A percentile compares a stretch with the other conserved stretches of the same genome.
Evolutionary conservation across 805 yeast species (phyloP).

Genomic region (Metschnikowia cerradonensis): DNA sequence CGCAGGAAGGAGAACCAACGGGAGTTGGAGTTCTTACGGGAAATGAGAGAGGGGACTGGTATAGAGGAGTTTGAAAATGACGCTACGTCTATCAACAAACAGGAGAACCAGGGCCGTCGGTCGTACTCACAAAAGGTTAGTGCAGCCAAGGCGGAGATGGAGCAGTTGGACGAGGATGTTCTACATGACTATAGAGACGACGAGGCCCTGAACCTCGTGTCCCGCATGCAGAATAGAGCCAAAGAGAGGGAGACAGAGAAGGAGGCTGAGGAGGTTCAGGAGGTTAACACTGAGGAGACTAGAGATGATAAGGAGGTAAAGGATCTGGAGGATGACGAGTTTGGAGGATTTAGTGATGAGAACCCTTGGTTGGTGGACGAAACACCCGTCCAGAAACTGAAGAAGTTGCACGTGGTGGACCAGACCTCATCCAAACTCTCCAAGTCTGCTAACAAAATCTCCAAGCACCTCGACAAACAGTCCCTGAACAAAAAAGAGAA

Average conservation of each 20-base stretch:
- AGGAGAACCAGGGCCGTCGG: slow-evolving; percentile 73
- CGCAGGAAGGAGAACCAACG: slow-evolving; percentile 56
- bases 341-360: slow-evolving; percentile 13
- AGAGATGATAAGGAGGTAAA: not conserved
- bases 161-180: slow-evolving; percentile 23
- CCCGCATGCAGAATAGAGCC: slow-evolving; percentile 20
- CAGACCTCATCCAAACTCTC: slow-evolving; percentile 35
- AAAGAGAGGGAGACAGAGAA: not conserved
- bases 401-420: slow-evolving; percentile 29
- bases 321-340: slow-evolving; percentile 6
- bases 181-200: slow-evolving; percentile 47
- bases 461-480: slow-evolving; percentile 33
- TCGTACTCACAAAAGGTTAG: slow-evolving; percentile 64
- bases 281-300: slow-evolving; percentile 2
- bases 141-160: slow-evolving; percentile 32
- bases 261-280: slow-evolving; percentile 6
- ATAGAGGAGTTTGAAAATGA: slow-evolving; percentile 35
- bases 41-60: slow-evolving; percentile 36
- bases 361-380: slow-evolving; percentile 38
- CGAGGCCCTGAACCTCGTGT: slow-evolving; percentile 43
- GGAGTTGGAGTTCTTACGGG: slow-evolving; percentile 48
- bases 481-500: slow-evolving; percentile 24
- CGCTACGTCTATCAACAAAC: slow-evolving; percentile 43
- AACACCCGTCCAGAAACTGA: slow-evolving; percentile 24
- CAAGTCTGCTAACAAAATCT: slow-evolving; percentile 39